Percentiles rank a stretch among this genome's conserved stretches.
phyloP scores from a whole-genome alignment of 2,329 filamentous ascomycete species.

The Pyricularia sp. region DNA sequence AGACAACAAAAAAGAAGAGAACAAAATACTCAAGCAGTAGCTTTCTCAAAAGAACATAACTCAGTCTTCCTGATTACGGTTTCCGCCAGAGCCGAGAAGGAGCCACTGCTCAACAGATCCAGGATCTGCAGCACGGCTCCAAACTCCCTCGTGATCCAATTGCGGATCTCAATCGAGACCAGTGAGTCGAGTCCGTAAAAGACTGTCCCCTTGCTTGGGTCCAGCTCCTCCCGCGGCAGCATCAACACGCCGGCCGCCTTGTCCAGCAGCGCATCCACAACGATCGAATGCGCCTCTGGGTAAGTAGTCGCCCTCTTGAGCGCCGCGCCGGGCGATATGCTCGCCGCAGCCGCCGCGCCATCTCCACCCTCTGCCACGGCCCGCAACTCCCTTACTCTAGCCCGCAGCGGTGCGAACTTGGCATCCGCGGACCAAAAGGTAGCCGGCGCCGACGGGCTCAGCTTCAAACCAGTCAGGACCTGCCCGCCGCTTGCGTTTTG shows the following conservation, averaged over 20 bases:
- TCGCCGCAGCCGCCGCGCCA: background rate
- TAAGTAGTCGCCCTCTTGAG: constrained; percentile 6
- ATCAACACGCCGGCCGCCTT: constrained; percentile 9
- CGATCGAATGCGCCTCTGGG: constrained; percentile 6
- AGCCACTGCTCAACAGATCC: constrained; percentile 10
- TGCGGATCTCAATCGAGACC: constrained; percentile 11
- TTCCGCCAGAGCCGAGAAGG: constrained; percentile 7
- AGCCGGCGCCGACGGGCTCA: background rate
- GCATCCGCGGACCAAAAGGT: constrained; percentile 8
- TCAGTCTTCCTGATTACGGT: constrained; percentile 9
- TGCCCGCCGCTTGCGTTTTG: constrained; percentile 7
- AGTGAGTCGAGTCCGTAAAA: constrained; percentile 11
- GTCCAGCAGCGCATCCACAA: constrained; percentile 9
- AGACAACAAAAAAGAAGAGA: background rate
- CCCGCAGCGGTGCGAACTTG: constrained; percentile 5
- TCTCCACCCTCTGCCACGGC: background rate
- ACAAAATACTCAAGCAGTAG: background rate
- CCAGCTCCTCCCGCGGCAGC: constrained; percentile 9
- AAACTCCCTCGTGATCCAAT: constrained; percentile 11
- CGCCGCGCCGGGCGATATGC: constrained; percentile 8
- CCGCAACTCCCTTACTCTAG: background rate
- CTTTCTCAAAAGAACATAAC: constrained; percentile 10
- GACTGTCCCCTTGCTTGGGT: constrained; percentile 8
- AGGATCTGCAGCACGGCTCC: constrained; percentile 9
- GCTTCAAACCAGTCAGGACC: constrained; percentile 9